Evolutionary conservation across 208 protist genomes (phyloP), one percentile per base, ranked within the genome.

Genomic region (Leishmania martiniquensis): DNA sequence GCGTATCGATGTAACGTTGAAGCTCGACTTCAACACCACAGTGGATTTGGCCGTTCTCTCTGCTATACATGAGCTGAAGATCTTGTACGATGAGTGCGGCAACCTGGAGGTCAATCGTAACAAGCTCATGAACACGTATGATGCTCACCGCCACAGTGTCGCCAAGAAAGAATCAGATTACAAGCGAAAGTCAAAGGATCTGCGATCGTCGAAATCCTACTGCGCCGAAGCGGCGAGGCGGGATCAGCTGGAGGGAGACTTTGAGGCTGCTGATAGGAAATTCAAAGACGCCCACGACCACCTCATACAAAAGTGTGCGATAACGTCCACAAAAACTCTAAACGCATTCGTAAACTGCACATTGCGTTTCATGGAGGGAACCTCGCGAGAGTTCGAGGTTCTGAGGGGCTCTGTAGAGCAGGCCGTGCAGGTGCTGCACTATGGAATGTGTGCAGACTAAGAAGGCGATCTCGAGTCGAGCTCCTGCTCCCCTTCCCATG

Each of bases 51-150:
- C 75, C 25, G 84, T 89, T 12, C 22, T 88, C 0, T 63, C 81
- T 1, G 81, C 84, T 4, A 77, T 78, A 25, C 60, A 76, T 42
- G 81, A 85, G 9, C 71, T 91, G 39, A 91, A 83, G 69, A 32
- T 55, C 20, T 71, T 88, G 55, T 87, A 89, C 57, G 78, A 87
- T 29, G 85, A 92, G 78, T 92, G 86, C 76, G 67, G 57, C 37
- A 81, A 80, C 65, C 78, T 90, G 60, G 87, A 91, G 29, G 60
- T 54, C n/a, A 78, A 86, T 47, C 81, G 90, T 59, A 84, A 74
- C 51, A 89, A 85, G 63, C 7, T 83, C 39, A 88, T 90, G 84
- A 68, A 83, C 39, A 79, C 92, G 78, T 94, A 89, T 71, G 87
- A 92, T 80, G 65, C 85, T 9, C 89, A 94, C 77, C 80, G 88